Conservation (phyloP, 441 rosid genomes). For the Jatropha podagrica region DNA sequence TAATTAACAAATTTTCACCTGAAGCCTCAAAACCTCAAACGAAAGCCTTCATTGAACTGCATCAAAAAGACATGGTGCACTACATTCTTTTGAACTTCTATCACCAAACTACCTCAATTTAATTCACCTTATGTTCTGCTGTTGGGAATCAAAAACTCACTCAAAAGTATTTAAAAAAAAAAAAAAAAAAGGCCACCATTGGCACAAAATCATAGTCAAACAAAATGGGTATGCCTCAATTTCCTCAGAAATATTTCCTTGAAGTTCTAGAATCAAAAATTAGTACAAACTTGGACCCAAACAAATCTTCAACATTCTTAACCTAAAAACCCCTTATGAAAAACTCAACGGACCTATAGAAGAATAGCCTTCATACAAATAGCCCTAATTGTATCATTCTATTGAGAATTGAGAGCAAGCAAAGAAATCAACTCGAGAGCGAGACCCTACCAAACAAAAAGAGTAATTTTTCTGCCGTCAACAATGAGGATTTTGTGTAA, state of each 20-base stretch:
- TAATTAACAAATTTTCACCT: not conserved
- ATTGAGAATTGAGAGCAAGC: slow-evolving; percentile 4
- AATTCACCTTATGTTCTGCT: not conserved
- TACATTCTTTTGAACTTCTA: too few relatives aligned
- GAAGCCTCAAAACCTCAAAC: not conserved
- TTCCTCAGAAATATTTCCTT: not conserved
- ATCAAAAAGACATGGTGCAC: not conserved
- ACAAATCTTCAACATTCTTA: slow-evolving; percentile 1
- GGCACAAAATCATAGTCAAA: slow-evolving; percentile 6
- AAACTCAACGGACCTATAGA: not conserved
- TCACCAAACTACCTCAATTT: not conserved
- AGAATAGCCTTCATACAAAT: not conserved
- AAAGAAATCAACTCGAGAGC: slow-evolving; percentile 1
- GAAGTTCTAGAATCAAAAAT: not conserved
- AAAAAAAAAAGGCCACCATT: not conserved
- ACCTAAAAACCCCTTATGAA: slow-evolving; percentile 18
- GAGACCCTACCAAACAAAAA: slow-evolving; percentile 18
- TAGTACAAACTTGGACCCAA: not conserved
- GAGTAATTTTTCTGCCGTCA: not conserved
- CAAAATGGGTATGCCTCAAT: slow-evolving; percentile 1
- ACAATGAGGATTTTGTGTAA: slow-evolving; percentile 8
- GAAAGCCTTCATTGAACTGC: not conserved
- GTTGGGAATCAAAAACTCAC: slow-evolving; percentile 1
- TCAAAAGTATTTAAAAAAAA: not conserved
- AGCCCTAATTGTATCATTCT: slow-evolving; percentile 5